phyloP scores from a whole-genome alignment of 176 grass and related monocot species.

The Ensete ventricosum region DNA sequence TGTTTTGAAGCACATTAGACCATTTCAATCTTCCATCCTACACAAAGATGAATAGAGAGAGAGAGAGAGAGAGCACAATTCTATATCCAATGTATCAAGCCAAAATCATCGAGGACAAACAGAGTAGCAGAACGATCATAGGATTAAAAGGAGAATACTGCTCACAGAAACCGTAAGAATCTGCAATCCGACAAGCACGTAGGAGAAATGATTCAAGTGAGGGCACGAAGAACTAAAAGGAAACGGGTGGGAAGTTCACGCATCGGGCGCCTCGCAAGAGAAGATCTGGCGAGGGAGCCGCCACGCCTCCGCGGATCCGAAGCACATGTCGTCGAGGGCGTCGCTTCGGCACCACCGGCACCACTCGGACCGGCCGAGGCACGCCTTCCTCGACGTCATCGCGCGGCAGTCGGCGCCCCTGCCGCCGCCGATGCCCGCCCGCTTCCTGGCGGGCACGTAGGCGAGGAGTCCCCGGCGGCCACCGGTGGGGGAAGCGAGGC shows the following conservation, averaged over 20 bases:
- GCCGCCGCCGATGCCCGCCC: neutral
- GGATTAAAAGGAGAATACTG: no score
- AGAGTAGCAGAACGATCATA: no score
- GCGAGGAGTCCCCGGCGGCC: constrained; percentile 21
- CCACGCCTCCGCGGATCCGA: constrained; percentile 67
- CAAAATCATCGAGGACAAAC: no score
- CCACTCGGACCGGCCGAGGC: constrained; percentile 29
- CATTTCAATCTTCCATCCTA: no score
- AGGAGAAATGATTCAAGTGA: no score
- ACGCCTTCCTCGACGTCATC: constrained; percentile 36
- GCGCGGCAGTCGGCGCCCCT: constrained; percentile 31
- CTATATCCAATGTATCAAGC: no score
- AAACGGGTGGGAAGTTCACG: neutral
- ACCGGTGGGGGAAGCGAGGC: constrained; percentile 18
- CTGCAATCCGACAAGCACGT: no score
- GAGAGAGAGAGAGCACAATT: no score
- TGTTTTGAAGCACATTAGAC: no score
- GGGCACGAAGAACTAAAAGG: neutral
- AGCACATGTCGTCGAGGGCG: constrained; percentile 91
- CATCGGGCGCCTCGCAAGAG: constrained; percentile 32
- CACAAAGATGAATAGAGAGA: no score
- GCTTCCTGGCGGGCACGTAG: constrained; percentile 6
- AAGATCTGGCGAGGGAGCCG: constrained; percentile 75
- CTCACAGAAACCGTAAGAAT: no score
- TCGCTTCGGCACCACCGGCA: constrained; percentile 86